Conservation (phyloP, 169 alveolate genomes). For the Sarcocystis neurona region DNA sequence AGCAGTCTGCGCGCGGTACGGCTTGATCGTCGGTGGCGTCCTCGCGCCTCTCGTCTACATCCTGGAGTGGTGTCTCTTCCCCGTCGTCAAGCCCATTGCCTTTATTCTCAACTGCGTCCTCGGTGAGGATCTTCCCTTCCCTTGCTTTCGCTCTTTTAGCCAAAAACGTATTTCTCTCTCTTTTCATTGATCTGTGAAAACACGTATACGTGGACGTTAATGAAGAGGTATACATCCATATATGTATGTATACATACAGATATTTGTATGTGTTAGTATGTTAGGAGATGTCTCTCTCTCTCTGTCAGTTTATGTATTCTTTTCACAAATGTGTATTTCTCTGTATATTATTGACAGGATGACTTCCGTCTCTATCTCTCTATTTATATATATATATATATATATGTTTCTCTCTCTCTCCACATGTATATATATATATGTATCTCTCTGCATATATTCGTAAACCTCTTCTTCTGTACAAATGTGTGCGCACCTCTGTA, state of each 20-base stretch:
- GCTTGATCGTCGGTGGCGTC: conserved; percentile 75
- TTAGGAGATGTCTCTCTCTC: no score
- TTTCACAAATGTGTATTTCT: neutral
- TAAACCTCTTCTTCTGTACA: neutral
- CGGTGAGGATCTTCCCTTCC: conserved; percentile 55
- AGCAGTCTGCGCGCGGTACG: conserved; percentile 80
- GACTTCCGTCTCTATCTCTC: neutral
- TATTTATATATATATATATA: neutral
- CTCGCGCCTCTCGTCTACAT: conserved; percentile 62
- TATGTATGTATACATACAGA: conserved; percentile 25
- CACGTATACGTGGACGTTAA: neutral
- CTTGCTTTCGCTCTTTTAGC: neutral
- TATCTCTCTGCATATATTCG: neutral
- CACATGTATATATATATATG: neutral
- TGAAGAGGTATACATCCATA: neutral
- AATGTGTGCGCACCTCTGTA: neutral
- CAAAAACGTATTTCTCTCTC: neutral
- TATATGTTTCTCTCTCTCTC: neutral
- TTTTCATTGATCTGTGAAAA: neutral
- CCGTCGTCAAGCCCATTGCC: conserved; percentile 72
- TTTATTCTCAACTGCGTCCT: conserved; percentile 64
- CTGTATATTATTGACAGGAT: neutral
- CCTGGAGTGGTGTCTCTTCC: conserved; percentile 65
- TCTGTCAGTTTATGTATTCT: no score
- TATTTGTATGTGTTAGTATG: no score